phyloP scores from a whole-genome alignment of 2,329 filamentous ascomycete genomes.

The Penicillium psychrosexuale region DNA sequence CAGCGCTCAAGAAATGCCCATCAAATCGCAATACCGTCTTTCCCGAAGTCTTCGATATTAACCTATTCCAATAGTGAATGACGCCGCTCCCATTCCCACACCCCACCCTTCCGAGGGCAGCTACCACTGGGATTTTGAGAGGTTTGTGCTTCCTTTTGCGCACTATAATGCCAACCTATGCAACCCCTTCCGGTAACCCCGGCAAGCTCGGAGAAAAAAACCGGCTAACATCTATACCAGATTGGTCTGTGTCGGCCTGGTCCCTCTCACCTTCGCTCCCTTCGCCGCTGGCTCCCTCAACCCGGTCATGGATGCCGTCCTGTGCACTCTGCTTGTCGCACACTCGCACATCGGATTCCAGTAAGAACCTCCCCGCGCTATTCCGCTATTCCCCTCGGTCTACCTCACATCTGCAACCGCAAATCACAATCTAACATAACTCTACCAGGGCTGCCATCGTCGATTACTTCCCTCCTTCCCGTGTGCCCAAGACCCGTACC shows the following conservation, averaged over 20 bases:
- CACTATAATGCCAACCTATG: background rate
- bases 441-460: slow-evolving; percentile 64
- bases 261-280: slow-evolving; percentile 84
- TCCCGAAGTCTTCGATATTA: slow-evolving; percentile 9
- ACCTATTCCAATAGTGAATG: slow-evolving; percentile 64
- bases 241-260: slow-evolving; percentile 71
- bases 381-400: background rate
- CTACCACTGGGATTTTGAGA: slow-evolving; percentile 98
- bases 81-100: slow-evolving; percentile 71
- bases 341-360: slow-evolving; percentile 97
- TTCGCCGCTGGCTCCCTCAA: slow-evolving; percentile 91
- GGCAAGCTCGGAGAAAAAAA: background rate
- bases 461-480: slow-evolving; percentile 80
- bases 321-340: slow-evolving; percentile 78
- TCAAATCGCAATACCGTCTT: background rate
- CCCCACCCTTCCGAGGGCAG: slow-evolving; percentile 78
- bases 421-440: slow-evolving; percentile 13
- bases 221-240: slow-evolving; percentile 42
- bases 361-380: slow-evolving; percentile 44
- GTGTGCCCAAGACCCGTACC: slow-evolving; percentile 65
- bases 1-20: background rate
- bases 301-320: slow-evolving; percentile 79
- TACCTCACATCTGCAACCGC: background rate
- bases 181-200: background rate
- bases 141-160: slow-evolving; percentile 42